Base-by-base conservation (phyloP, 768 basidiomycete genomes). In the Amanita molliuscula region DNA sequence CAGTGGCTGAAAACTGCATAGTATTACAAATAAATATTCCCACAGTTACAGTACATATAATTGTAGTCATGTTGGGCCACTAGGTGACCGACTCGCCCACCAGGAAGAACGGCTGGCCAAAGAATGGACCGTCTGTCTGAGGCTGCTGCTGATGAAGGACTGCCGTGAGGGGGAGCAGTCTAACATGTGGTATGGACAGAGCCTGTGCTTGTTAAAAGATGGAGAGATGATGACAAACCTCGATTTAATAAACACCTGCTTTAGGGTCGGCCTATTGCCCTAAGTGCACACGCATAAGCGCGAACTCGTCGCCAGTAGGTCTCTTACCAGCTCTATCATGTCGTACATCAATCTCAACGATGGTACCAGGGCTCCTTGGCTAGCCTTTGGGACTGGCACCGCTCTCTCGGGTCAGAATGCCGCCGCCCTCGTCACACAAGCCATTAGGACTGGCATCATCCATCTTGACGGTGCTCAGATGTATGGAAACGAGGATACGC, bases 131-230 rank as follows among this genome's bases (percentile, higher is more conserved):
- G 53, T 67, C 58, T n/a, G 54, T 83, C 77, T 82, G 65, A 82
- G 80, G 77, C 74, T 58, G 63, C 61, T 57, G 58, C 55, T n/a
- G 75, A 77, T 79, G 75, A 72, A 72, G 62, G 73, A 72, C 65
- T 71, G 72, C 67, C 59, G 51, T 44, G 53, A 45, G 51, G 38
- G 21, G 10, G 54, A 63, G 68, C 71, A 73, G 68, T 61, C 74
- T 60, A 72, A 65, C 75, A 78, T 81, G 76, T 81, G 75, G 73
- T 73, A 69, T 59, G 59, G 61, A 33, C 57, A 62, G 71, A 59
- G 67, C 74, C 81, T 75, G 66, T 67, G 67, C 67, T 75, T 79
- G 81, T 81, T 80, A 81, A 81, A 82, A 81, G 77, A 80, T 79
- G 69, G 61, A 37, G 46, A 61, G 50, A 36, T 3, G 6, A 51